Evolutionary conservation across 2,329 filamentous ascomycete genomes (phyloP).

Genomic region (Penicillium sp.): DNA sequence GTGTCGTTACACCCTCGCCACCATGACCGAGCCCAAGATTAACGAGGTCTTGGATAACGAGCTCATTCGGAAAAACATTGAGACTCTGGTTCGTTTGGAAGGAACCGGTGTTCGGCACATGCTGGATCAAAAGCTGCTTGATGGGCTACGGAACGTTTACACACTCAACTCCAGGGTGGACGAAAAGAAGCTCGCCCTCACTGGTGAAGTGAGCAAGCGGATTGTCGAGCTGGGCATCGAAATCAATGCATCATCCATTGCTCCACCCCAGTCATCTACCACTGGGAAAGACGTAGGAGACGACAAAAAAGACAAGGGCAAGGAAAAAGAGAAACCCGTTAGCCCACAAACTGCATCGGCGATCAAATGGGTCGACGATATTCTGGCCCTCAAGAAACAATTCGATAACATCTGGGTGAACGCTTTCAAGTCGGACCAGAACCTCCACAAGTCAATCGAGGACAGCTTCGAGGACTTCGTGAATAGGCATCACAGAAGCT

Average conservation of each 20-base stretch:
- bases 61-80: constrained; percentile 74
- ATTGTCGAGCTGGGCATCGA: constrained; percentile 79
- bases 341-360: constrained; percentile 84
- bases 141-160: constrained; percentile 80
- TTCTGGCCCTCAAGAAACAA: constrained; percentile 81
- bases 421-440: constrained; percentile 74
- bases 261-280: constrained; percentile 54
- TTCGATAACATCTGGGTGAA: constrained; percentile 77
- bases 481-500: constrained; percentile 80
- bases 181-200: constrained; percentile 68
- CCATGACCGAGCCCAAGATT: constrained; percentile 71
- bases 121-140: constrained; percentile 83
- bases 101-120: constrained; percentile 81
- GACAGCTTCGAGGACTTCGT: constrained; percentile 92
- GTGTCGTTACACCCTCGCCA: constrained; percentile 78
- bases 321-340: constrained; percentile 54
- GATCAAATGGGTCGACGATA: constrained; percentile 93
- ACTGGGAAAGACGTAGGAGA: constrained; percentile 53
- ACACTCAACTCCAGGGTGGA: constrained; percentile 78
- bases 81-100: constrained; percentile 81
- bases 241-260: constrained; percentile 68
- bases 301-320: constrained; percentile 50
- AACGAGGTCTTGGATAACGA: constrained; percentile 75
- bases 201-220: constrained; percentile 68
- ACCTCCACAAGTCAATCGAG: constrained; percentile 78